Percentiles rank a stretch among this genome's conserved stretches.
phyloP scores from a whole-genome alignment of 1,284 basidiomycete species.

The Ceratobasidium theobromae region DNA sequence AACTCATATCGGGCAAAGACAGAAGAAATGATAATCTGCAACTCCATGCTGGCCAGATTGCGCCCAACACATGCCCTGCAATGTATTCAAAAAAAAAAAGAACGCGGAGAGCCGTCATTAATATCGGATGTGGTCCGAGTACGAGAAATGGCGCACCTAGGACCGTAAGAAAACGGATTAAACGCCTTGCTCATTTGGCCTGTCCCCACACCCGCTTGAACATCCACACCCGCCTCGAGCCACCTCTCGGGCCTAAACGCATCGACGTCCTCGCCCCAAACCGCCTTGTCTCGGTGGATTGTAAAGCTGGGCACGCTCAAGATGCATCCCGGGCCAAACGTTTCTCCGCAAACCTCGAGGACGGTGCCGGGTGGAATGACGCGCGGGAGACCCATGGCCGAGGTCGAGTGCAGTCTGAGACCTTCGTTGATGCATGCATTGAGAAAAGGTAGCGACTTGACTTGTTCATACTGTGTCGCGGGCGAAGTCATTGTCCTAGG shows the following conservation, averaged over 20 bases:
- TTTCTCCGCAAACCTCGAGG: conserved; percentile 56
- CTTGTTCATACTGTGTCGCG: conserved; percentile 50
- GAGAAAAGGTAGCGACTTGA: conserved; percentile 73
- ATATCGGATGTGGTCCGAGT: too few species aligned
- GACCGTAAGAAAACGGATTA: conserved; percentile 66
- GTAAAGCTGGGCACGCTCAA: conserved; percentile 76
- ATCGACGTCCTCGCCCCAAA: conserved; percentile 81
- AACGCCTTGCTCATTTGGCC: conserved; percentile 65
- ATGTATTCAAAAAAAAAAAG: conserved; percentile 38
- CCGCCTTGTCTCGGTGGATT: conserved; percentile 66
- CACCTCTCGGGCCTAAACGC: conserved; percentile 52
- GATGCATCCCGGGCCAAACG: conserved; percentile 71
- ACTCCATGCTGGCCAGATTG: conserved; percentile 73
- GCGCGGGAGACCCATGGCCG: conserved; percentile 77
- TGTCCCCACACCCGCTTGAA: conserved; percentile 44
- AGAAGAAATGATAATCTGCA: conserved; percentile 71
- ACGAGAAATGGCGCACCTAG: conserved; percentile 38
- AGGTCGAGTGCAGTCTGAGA: conserved; percentile 71
- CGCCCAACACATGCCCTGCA: conserved; percentile 60
- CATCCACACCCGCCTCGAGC: conserved; percentile 53
- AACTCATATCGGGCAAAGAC: conserved; percentile 73
- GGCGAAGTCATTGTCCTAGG: conserved; percentile 57
- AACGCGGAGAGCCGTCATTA: not conserved
- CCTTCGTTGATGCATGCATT: conserved; percentile 83
- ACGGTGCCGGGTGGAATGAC: conserved; percentile 66